Conservation (phyloP, 2,329 filamentous ascomycete species). For the Iodosphaeria phyllophila region DNA sequence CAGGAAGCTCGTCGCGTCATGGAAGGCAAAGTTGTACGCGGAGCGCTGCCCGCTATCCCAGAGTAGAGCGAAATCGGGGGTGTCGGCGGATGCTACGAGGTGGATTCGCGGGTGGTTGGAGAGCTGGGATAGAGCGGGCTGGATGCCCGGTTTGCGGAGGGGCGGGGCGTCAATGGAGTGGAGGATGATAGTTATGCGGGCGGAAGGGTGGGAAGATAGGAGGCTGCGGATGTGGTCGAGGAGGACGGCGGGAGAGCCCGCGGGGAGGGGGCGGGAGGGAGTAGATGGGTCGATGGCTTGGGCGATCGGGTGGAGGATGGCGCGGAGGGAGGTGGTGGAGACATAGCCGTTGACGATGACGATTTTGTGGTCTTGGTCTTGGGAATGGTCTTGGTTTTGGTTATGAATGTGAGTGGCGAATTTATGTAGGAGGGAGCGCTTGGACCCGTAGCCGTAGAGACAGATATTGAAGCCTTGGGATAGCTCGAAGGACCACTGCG, state of each 20-base stretch:
- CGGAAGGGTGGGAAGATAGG: conserved; percentile 31
- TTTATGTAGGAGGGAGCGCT: conserved; percentile 51
- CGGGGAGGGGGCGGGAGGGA: conserved; percentile 26
- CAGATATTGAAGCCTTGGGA: conserved; percentile 75
- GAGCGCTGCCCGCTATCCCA: conserved; percentile 81
- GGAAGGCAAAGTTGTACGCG: conserved; percentile 72
- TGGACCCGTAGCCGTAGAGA: conserved; percentile 84
- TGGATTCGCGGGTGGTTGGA: conserved; percentile 54
- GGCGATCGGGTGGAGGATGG: conserved; percentile 52
- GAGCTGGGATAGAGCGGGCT: conserved; percentile 58
- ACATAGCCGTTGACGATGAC: conserved; percentile 79
- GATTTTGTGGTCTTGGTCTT: conserved; percentile 40
- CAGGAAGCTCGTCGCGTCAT: conserved; percentile 83
- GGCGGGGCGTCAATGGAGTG: conserved; percentile 73
- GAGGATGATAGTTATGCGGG: conserved; percentile 48
- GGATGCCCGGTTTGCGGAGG: conserved; percentile 51
- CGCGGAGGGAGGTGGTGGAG: conserved; percentile 43
- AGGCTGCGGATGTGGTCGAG: conserved; percentile 45
- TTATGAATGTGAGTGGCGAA: conserved; percentile 57
- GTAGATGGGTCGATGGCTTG: conserved; percentile 40
- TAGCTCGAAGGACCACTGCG: conserved; percentile 87
- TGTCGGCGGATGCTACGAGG: conserved; percentile 68
- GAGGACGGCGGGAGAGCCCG: conserved; percentile 49
- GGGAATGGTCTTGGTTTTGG: conserved; percentile 14
- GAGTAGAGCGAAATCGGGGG: conserved; percentile 68